These are phyloP conservation scores for Fusarium domesticum DNA, from an alignment of 2,329 filamentous ascomycete genomes.

Conservation along the genomic window DNA sequence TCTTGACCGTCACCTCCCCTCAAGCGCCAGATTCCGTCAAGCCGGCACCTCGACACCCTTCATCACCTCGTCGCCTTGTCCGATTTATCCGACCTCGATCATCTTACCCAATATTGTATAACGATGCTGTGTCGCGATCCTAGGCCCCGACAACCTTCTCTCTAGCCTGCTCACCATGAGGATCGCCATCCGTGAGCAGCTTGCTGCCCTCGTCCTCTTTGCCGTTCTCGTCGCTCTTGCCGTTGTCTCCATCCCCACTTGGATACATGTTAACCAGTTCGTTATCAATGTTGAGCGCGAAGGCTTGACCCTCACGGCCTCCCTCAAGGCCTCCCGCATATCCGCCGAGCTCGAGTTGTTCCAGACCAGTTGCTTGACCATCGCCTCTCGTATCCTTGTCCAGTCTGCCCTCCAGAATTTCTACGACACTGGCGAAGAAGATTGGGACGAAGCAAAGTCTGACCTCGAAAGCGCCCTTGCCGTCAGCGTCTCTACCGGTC, in stretches of 20 bases:
- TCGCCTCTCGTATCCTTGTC: slow-evolving; percentile 63
- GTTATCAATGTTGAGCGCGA: slow-evolving; percentile 52
- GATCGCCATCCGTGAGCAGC: slow-evolving; percentile 83
- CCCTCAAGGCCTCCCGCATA: slow-evolving; percentile 80
- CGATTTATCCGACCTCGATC: slow-evolving; percentile 3
- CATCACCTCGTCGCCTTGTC: neutral
- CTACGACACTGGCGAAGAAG: slow-evolving; percentile 47
- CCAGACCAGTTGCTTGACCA: slow-evolving; percentile 68
- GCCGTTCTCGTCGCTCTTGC: slow-evolving; percentile 72
- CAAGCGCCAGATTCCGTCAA: neutral
- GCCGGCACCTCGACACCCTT: neutral
- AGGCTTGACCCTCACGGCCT: slow-evolving; percentile 73
- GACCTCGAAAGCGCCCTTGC: slow-evolving; percentile 72
- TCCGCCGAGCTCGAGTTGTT: slow-evolving; percentile 75
- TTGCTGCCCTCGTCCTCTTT: slow-evolving; percentile 74
- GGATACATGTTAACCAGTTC: slow-evolving; percentile 56
- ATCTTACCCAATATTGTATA: slow-evolving; percentile 14
- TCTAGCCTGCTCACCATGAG: slow-evolving; percentile 57
- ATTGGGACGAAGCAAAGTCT: slow-evolving; percentile 58
- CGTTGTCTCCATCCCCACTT: slow-evolving; percentile 75
- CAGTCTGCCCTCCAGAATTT: slow-evolving; percentile 52
- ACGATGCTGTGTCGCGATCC: slow-evolving; percentile 29
- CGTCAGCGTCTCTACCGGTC: slow-evolving; percentile 52
- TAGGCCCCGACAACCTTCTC: slow-evolving; percentile 16
- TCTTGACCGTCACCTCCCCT: neutral